These are phyloP conservation scores for Gigaspora rosea DNA, from an alignment of 192 early-diverging fungal species.

Conservation along the genomic window DNA sequence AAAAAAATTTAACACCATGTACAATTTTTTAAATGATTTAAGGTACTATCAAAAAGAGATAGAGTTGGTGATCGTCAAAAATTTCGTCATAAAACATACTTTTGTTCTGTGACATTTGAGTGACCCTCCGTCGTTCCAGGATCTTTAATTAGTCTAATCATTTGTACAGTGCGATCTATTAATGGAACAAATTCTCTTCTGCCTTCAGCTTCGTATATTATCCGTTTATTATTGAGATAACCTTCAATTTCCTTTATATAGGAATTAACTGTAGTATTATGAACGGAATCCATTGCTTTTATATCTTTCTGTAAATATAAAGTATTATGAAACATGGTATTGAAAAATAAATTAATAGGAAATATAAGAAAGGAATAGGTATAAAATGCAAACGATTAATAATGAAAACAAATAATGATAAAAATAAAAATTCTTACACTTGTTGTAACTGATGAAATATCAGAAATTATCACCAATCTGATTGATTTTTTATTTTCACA, in stretches of 20 bases:
- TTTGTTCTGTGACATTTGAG: background rate
- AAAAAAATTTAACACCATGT: background rate
- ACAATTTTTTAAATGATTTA: background rate
- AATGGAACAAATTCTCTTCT: conserved; percentile 11
- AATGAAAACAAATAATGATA: no score
- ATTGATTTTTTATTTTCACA: no score
- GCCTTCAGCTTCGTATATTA: conserved; percentile 12
- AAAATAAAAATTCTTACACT: no score
- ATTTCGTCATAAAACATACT: background rate
- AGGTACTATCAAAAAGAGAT: background rate
- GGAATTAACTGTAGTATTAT: background rate
- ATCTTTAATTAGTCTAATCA: background rate
- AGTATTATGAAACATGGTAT: no score
- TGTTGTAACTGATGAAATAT: no score
- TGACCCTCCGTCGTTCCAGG: background rate
- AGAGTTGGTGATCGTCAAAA: background rate
- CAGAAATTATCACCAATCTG: no score
- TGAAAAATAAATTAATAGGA: no score
- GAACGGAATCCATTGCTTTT: no score
- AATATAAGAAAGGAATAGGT: no score
- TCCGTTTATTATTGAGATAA: conserved; percentile 11
- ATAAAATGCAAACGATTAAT: no score
- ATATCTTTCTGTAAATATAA: no score
- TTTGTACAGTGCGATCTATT: background rate
- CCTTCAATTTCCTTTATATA: conserved; percentile 14